These are phyloP conservation scores for Diplodia sapinea DNA, from an alignment of 2,329 filamentous ascomycete species.

Conservation along the genomic window DNA sequence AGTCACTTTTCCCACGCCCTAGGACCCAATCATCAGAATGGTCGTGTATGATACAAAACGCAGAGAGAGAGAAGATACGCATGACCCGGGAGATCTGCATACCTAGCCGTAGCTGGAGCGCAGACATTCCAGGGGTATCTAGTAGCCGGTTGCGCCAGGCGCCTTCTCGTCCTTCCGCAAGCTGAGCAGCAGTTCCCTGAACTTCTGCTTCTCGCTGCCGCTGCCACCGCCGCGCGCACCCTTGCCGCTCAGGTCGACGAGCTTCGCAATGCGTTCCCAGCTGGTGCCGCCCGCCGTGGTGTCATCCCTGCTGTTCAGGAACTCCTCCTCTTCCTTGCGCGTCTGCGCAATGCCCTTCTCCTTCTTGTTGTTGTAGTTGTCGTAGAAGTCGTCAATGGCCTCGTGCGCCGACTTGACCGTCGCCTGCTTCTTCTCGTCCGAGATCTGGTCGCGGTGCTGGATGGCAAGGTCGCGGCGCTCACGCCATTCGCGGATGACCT, in stretches of 20 bases:
- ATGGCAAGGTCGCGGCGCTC: slow-evolving; percentile 84
- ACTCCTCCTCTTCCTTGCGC: slow-evolving; percentile 89
- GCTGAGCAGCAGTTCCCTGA: slow-evolving; percentile 86
- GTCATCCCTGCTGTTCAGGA: slow-evolving; percentile 85
- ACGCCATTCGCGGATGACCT: slow-evolving; percentile 89
- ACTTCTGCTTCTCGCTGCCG: slow-evolving; percentile 93
- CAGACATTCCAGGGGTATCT: slow-evolving; percentile 12
- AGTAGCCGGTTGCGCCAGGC: slow-evolving; percentile 62
- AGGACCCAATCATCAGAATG: slow-evolving; percentile 28
- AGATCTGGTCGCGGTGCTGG: slow-evolving; percentile 82
- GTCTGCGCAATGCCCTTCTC: slow-evolving; percentile 92
- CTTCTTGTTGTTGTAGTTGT: slow-evolving; percentile 98
- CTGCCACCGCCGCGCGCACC: slow-evolving; percentile 82
- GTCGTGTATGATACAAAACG: slow-evolving; percentile 31
- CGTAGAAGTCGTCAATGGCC: slow-evolving; percentile 98
- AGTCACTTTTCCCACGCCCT: slow-evolving; percentile 22
- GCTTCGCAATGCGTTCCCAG: slow-evolving; percentile 97
- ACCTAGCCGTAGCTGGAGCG: slow-evolving; percentile 8
- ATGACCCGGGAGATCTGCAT: slow-evolving; percentile 9
- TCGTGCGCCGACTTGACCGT: slow-evolving; percentile 88
- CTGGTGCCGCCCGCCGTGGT: slow-evolving; percentile 93
- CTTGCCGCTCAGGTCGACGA: slow-evolving; percentile 97
- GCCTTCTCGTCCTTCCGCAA: slow-evolving; percentile 92
- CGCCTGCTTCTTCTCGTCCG: slow-evolving; percentile 79
- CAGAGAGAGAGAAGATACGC: slow-evolving; percentile 9